Evolutionary conservation across 371 early-diverging fungal genomes (phyloP).

Genomic region (Zopfochytrium polystomum): DNA sequence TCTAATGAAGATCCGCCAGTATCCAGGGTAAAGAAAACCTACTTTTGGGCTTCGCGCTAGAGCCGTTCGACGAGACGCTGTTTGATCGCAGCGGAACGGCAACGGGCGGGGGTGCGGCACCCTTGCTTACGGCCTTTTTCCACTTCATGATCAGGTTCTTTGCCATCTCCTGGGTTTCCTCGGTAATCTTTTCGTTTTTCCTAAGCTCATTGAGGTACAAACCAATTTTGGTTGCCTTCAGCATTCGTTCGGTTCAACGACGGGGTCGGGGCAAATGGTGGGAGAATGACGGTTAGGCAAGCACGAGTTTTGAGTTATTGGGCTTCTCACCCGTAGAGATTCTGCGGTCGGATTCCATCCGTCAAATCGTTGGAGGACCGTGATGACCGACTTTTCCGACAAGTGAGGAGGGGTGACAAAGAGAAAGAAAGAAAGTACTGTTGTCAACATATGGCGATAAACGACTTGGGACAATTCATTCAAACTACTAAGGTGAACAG

Average conservation of each 20-base stretch:
- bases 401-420: too few species aligned
- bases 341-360: slow-evolving; percentile 35
- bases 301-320: too few species aligned
- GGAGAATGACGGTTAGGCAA: neutral
- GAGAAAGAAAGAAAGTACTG: too few species aligned
- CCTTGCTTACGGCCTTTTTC: slow-evolving; percentile 65
- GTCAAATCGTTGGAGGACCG: slow-evolving; percentile 14
- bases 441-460: too few species aligned
- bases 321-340: slow-evolving; percentile 20
- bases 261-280: neutral
- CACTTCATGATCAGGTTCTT: slow-evolving; percentile 74
- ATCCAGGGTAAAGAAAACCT: too few species aligned
- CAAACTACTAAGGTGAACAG: too few species aligned
- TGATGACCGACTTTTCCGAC: neutral
- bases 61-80: slow-evolving; percentile 15
- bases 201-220: slow-evolving; percentile 68
- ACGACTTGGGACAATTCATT: too few species aligned
- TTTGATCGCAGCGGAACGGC: slow-evolving; percentile 6
- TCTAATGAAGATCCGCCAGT: too few species aligned
- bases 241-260: too few species aligned
- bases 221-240: slow-evolving; percentile 67
- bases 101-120: slow-evolving; percentile 13
- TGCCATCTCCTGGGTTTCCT: slow-evolving; percentile 58
- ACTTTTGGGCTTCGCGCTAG: neutral
- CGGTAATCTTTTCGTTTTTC: slow-evolving; percentile 50